Evolutionary conservation across 1,139 yeast genomes (phyloP), one percentile per base, ranked within the genome.

Genomic region (Debaryomyces sp.): DNA sequence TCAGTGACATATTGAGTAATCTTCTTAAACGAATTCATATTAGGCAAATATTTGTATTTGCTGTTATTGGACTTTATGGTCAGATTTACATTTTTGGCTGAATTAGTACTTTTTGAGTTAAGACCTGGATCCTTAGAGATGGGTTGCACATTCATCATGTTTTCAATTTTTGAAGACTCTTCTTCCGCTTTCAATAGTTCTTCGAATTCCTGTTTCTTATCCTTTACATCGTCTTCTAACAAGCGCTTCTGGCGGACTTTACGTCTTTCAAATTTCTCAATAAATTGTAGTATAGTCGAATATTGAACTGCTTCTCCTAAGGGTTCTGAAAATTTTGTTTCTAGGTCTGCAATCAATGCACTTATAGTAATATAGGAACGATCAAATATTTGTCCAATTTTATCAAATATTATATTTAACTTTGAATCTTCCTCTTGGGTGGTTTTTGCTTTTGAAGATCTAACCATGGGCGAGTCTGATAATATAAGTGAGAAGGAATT

Each of bases 311-410:
- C 81, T 61, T 92, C 97, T 6, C 89, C 85, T 30, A 92, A 71
- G 4, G 96, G 96, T 61, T 92, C 98, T 36, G 89, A 80, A 56
- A 91, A 85, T 47, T 84, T 82, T 7, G 89, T 81, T 53, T 89
- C 85, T 41, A 92, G 71, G 41, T 83, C 81, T 36, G 83, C 80
- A n/a, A 87, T 84, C 21, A 92, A 73, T 5, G 83, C 75, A 53
- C 85, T 88, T 35, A 90, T 77, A 12, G 88, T 78, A 38, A 86
- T 74, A 50, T 83, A 85, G 32, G 85, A 82, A 40, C 88, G 78
- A 61, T 90, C 97, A 59, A 87, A 85, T 0, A 88, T 85, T 61
- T 87, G 90, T 4, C 97, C 96, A 12, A 89, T 78, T 53, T 83
- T 81, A 55, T 91, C 96, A 48, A 75, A 64, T 1, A 75, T 62